Evolutionary conservation across 805 yeast genomes (phyloP), one percentile per base, ranked within the genome.

Genomic region (Starmera quercuum): DNA sequence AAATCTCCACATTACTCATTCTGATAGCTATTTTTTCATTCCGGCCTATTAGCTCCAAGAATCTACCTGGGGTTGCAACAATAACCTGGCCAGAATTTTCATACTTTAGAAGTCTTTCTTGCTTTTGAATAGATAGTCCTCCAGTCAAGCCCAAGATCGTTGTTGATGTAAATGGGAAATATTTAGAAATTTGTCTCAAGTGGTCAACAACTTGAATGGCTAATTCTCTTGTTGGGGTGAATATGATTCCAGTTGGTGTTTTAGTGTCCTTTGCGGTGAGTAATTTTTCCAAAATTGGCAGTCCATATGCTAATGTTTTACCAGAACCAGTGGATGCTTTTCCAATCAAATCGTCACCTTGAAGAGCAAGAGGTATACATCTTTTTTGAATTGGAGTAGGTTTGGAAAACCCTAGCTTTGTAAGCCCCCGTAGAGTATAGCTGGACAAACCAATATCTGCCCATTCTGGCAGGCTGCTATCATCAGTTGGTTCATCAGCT

Each of bases 271-370:
- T 34, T 11, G 40, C 36, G 6, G 56, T 36, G 14, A 76, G 46
- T 38, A 73, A 71, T 38, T 68, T 73, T 51, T 90, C 95, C 39
- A 92, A 56, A 20, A 94, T 79, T 8, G 98, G 97, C 19, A 92
- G 74, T 30, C 96, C 96, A 56, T 85, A 92, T 0, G 98, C 99
- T 37, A 88, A 64, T 0, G 98, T 92, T 54, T 92, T 92, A 68
- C 98, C 98, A 1, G 95, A 84, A 55, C 98, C 98, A 1, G 98
- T 92, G 9, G 92, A 81, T 12, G 98, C 98, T 53, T 90, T 92
- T 35, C 98, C 98, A 44, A 92, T 78, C 4, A 92, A 73, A 58
- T 92, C 97, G 23, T 66, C 68, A 6, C 88, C 94, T 20, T 66
- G 64, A 11, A 85, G 38, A 2, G 90, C 85, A 19, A 67, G 48